These are phyloP conservation scores for Rhododendron simsii DNA, from an alignment of 148 eudicot species.

Conservation along the genomic window DNA sequence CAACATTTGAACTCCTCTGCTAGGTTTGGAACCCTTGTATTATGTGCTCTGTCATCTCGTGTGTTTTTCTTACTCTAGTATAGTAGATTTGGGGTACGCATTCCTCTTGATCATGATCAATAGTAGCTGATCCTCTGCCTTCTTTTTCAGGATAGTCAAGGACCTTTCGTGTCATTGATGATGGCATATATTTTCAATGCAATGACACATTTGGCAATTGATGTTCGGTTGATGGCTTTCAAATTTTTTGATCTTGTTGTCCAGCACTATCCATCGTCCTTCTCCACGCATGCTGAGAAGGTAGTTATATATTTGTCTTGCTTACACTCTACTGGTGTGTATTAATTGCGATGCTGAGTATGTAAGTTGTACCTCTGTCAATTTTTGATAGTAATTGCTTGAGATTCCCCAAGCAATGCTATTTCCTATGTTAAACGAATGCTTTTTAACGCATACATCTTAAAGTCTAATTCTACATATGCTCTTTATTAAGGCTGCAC, in stretches of 20 bases:
- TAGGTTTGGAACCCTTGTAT: not conserved
- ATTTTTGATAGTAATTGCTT: not conserved
- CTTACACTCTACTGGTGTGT: not conserved
- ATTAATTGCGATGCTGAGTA: not conserved
- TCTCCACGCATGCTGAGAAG: constrained; percentile 74
- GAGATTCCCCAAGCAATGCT: not conserved
- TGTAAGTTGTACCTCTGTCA: not conserved
- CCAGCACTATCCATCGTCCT: constrained; percentile 65
- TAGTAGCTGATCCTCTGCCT: constrained; percentile 8
- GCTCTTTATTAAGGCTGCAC: not conserved
- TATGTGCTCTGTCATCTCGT: not conserved
- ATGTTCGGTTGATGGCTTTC: constrained; percentile 92
- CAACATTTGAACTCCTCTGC: not conserved
- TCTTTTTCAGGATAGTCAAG: constrained; percentile 70
- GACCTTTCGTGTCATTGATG: constrained; percentile 67
- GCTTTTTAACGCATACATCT: not conserved
- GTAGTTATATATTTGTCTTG: constrained; percentile 28
- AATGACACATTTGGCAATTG: constrained; percentile 81
- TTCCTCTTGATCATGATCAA: not conserved
- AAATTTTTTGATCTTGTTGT: constrained; percentile 78
- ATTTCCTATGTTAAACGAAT: not conserved
- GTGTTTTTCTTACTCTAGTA: not conserved
- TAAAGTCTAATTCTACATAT: not conserved
- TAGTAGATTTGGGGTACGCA: not conserved
- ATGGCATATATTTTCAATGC: constrained; percentile 86